Conservation (phyloP, 2,329 filamentous ascomycete species). For the Rhytidhysteron rufulum region DNA sequence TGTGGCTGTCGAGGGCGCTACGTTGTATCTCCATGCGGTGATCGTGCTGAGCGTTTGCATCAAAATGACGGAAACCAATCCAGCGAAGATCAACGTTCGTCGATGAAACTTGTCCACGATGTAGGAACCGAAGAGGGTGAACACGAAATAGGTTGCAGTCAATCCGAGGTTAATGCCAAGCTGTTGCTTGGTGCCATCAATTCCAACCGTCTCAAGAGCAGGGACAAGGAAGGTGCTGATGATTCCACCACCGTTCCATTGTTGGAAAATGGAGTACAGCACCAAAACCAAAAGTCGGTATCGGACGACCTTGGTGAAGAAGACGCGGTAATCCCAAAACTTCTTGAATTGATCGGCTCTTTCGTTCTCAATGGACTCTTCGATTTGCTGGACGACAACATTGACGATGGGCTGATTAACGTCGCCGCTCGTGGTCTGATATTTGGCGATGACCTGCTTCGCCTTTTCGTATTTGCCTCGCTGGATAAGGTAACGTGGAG, state of each 20-base stretch:
- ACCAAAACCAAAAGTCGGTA: slow-evolving; percentile 44
- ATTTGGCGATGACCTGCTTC: slow-evolving; percentile 33
- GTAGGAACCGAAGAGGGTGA: slow-evolving; percentile 41
- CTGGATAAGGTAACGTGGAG: not conserved
- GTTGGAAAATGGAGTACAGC: slow-evolving; percentile 46
- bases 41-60: slow-evolving; percentile 46
- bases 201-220: slow-evolving; percentile 42
- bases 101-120: slow-evolving; percentile 42
- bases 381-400: slow-evolving; percentile 42
- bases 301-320: slow-evolving; percentile 43
- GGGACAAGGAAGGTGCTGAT: slow-evolving; percentile 39
- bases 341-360: slow-evolving; percentile 33
- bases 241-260: slow-evolving; percentile 47
- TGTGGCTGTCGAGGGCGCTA: slow-evolving; percentile 27
- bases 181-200: slow-evolving; percentile 34
- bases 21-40: slow-evolving; percentile 45
- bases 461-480: slow-evolving; percentile 24
- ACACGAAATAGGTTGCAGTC: slow-evolving; percentile 45
- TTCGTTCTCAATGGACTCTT: slow-evolving; percentile 42
- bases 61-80: slow-evolving; percentile 42
- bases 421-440: slow-evolving; percentile 42
- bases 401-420: slow-evolving; percentile 43
- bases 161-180: slow-evolving; percentile 44
- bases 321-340: slow-evolving; percentile 46
- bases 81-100: slow-evolving; percentile 44